Conservation (phyloP, 192 early-diverging fungal species). For the Backusella luteola region DNA sequence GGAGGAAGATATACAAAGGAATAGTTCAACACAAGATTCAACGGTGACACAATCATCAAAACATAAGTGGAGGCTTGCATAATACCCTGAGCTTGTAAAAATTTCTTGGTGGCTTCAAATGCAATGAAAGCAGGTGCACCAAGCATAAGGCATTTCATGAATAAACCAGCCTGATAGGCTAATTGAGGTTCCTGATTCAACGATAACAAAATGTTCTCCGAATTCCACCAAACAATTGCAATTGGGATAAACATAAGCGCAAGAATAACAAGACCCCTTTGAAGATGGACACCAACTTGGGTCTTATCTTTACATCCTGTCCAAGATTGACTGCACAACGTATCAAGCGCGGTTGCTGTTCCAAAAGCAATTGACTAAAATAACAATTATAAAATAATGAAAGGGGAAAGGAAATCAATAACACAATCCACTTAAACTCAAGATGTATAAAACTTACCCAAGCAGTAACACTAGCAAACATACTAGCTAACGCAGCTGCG, state of each 20-base stretch:
- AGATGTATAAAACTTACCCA: slow-evolving; percentile 32
- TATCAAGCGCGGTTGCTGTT: slow-evolving; percentile 72
- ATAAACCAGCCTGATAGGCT: slow-evolving; percentile 63
- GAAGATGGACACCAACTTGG: slow-evolving; percentile 72
- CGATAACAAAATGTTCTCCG: slow-evolving; percentile 65
- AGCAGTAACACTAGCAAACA: slow-evolving; percentile 69
- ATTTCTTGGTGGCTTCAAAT: slow-evolving; percentile 86
- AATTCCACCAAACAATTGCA: slow-evolving; percentile 64
- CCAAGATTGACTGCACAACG: slow-evolving; percentile 70
- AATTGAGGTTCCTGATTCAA: slow-evolving; percentile 76
- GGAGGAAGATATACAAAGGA: slow-evolving; percentile 72
- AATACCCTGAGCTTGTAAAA: slow-evolving; percentile 86
- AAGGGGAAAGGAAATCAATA: no score
- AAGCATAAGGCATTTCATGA: slow-evolving; percentile 63
- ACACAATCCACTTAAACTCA: slow-evolving; percentile 21
- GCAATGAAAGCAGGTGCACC: slow-evolving; percentile 76
- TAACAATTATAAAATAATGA: not conserved
- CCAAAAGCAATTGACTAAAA: slow-evolving; percentile 57
- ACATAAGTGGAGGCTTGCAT: slow-evolving; percentile 85
- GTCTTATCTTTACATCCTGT: slow-evolving; percentile 64
- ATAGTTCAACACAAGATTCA: slow-evolving; percentile 78
- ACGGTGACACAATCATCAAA: slow-evolving; percentile 63
- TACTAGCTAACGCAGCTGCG: slow-evolving; percentile 66
- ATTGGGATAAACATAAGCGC: slow-evolving; percentile 69
- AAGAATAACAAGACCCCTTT: slow-evolving; percentile 80